A percentile compares a stretch with the other conserved stretches of the same genome.
These are phyloP conservation scores for Boletus vermiculosoides DNA, from an alignment of 768 basidiomycete species.

Conservation along the genomic window DNA sequence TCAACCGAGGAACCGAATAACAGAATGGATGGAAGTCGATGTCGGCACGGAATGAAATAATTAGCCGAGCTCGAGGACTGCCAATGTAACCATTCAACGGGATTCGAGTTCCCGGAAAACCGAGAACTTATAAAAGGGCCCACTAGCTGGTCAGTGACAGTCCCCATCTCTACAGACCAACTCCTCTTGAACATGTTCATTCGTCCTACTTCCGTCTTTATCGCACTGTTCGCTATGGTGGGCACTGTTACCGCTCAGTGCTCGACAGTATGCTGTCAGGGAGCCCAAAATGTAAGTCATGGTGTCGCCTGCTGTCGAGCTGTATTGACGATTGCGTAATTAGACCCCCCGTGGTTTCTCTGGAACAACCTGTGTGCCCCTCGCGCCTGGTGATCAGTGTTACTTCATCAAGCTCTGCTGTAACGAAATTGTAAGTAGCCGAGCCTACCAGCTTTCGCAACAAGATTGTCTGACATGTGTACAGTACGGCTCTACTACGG, in stretches of 20 bases:
- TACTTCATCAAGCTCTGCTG: conserved; percentile 6
- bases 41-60: no score
- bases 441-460: no score
- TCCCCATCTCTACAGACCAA: background rate
- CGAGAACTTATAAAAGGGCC: no score
- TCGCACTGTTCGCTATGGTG: background rate
- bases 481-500: background rate
- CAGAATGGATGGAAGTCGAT: no score
- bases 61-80: no score
- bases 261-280: background rate
- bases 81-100: no score
- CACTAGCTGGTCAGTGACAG: no score
- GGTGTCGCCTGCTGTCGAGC: background rate
- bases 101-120: no score
- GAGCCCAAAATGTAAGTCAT: background rate
- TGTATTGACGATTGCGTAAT: background rate
- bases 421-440: background rate
- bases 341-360: background rate
- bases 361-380: background rate
- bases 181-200: conserved; percentile 3
- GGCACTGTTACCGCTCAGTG: background rate
- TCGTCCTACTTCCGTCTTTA: background rate
- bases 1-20: no score
- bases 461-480: background rate
- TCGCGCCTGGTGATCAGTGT: background rate